Conservation (phyloP, 116 monocot species). For the Trichopus zeylanicus region DNA sequence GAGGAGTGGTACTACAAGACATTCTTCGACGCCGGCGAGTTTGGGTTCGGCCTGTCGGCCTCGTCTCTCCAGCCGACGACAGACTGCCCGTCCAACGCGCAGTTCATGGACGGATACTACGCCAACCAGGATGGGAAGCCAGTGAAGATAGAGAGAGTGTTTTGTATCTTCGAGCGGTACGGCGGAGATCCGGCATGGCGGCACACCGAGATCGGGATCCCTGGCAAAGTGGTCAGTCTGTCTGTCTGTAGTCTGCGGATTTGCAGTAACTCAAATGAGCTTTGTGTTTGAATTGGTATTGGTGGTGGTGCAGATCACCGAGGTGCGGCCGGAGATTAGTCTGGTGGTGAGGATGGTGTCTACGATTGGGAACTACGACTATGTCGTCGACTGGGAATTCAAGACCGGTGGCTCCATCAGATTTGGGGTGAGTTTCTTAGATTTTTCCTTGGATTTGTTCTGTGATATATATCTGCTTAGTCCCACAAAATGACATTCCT, state of each 20-base stretch:
- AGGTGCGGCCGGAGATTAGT: conserved; percentile 44
- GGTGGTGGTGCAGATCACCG: conserved; percentile 33
- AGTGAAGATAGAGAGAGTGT: conserved; percentile 18
- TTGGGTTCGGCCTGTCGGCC: conserved; percentile 28
- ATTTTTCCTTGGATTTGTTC: too few relatives aligned
- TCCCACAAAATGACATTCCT: too few relatives aligned
- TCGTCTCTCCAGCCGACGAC: conserved; percentile 18
- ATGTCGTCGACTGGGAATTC: conserved; percentile 62
- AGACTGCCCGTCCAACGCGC: conserved; percentile 47
- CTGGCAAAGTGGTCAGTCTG: conserved; percentile 28
- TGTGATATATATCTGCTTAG: too few relatives aligned
- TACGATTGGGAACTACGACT: conserved; percentile 54
- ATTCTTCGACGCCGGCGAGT: conserved; percentile 52
- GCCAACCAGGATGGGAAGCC: conserved; percentile 36
- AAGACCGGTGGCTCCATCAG: conserved; percentile 49
- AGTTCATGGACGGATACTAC: conserved; percentile 44
- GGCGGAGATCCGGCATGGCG: conserved; percentile 52
- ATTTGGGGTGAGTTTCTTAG: conserved; percentile 23
- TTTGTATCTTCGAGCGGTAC: conserved; percentile 57
- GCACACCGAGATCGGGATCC: conserved; percentile 43
- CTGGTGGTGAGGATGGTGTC: conserved; percentile 60
- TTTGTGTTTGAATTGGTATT: too few relatives aligned
- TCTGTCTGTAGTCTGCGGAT: too few relatives aligned
- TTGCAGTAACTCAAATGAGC: too few relatives aligned
- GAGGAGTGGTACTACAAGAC: conserved; percentile 65